phyloP scores from a whole-genome alignment of 257 asterid genomes.

The Capsicum baccatum region DNA sequence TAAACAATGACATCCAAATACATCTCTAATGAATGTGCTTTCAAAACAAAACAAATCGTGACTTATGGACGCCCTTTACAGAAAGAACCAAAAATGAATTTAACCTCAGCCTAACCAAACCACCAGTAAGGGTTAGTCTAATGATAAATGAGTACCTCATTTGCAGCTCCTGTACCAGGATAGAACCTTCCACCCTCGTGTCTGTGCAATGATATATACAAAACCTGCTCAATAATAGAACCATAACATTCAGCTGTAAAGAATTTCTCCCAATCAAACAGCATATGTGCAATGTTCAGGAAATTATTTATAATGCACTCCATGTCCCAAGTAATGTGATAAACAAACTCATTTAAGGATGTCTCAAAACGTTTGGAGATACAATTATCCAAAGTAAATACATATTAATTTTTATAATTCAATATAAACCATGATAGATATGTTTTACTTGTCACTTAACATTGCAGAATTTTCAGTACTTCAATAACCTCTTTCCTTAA shows the following conservation, averaged over 20 bases:
- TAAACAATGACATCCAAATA: not conserved
- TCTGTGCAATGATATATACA: constrained; percentile 93
- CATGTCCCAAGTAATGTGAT: not conserved
- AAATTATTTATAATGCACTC: not conserved
- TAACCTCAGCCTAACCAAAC: constrained; percentile 7
- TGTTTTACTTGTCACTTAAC: not conserved
- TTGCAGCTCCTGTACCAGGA: constrained; percentile 98
- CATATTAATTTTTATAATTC: not conserved
- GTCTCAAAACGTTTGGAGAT: not conserved
- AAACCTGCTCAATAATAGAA: constrained; percentile 55
- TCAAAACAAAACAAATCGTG: not conserved
- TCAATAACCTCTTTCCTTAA: not conserved
- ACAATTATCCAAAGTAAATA: not conserved
- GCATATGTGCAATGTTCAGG: not conserved
- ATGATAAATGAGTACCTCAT: constrained; percentile 59
- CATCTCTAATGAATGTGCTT: not conserved
- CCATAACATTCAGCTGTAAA: not conserved
- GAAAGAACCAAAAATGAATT: not conserved
- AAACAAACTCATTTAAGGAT: constrained; percentile 9
- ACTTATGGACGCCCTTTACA: not conserved
- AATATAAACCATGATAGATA: not conserved
- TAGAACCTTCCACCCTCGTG: constrained; percentile 93
- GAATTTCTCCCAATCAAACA: not conserved
- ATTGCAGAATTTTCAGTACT: not conserved
- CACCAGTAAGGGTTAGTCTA: not conserved